These are phyloP conservation scores for Penicillium cataractarum DNA, from an alignment of 495 filamentous ascomycete genomes.

Conservation along the genomic window DNA sequence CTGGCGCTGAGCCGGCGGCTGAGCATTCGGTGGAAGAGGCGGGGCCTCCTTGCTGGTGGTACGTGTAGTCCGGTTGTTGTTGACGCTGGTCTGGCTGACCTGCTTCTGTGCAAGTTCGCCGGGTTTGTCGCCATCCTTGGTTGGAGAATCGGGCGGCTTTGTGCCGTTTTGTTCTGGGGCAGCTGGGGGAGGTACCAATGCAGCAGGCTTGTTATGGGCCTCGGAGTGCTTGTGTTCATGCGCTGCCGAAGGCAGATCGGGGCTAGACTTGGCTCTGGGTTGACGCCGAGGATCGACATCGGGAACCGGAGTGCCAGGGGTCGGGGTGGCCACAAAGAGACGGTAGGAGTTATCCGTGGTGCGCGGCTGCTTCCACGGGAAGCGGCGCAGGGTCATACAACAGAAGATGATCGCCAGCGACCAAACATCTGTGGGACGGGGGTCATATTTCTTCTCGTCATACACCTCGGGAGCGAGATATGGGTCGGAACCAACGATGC, in stretches of 20 bases:
- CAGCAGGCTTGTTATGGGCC: conserved; percentile 5
- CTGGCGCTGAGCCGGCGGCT: conserved; percentile 49
- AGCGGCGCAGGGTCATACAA: conserved; percentile 95
- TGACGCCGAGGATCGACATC: conserved; percentile 50
- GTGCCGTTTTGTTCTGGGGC: conserved; percentile 23
- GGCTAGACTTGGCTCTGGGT: conserved; percentile 39
- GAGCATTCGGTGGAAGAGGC: conserved; percentile 37
- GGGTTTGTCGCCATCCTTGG: conserved; percentile 19
- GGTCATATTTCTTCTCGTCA: conserved; percentile 91
- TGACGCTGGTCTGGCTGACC: conserved; percentile 31
- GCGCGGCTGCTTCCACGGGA: conserved; percentile 96
- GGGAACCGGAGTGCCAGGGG: conserved; percentile 50
- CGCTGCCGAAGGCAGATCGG: conserved; percentile 37
- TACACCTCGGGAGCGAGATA: conserved; percentile 98
- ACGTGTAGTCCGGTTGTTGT: conserved; percentile 31
- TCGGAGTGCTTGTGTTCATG: conserved; percentile 31
- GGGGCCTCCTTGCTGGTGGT: conserved; percentile 57
- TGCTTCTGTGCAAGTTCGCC: conserved; percentile 32
- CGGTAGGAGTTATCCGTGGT: conserved; percentile 92
- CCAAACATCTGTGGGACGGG: conserved; percentile 94
- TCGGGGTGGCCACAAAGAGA: conserved; percentile 81
- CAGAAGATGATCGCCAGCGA: conserved; percentile 98
- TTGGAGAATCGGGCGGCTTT: conserved; percentile 10
- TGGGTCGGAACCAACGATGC: conserved; percentile 96
- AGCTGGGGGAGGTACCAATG: conserved; percentile 13